phyloP scores from a whole-genome alignment of 805 yeast genomes.

The Wickerhamomyces bisporus region DNA sequence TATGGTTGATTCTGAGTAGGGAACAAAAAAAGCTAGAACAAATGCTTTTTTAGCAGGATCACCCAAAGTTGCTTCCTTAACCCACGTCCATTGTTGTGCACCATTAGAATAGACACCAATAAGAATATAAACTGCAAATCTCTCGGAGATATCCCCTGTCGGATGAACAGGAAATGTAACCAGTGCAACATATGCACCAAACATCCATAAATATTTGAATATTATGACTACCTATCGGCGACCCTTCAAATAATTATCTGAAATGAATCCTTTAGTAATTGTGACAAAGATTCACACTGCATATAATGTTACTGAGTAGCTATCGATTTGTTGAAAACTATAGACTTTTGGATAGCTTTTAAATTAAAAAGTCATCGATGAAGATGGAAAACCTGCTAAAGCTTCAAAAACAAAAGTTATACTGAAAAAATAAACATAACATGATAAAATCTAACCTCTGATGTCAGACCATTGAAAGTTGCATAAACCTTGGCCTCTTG shows the following conservation, averaged over 20 bases:
- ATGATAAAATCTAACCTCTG: constrained; percentile 3
- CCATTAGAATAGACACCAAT: constrained; percentile 8
- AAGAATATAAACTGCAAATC: constrained; percentile 9
- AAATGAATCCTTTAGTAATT: constrained; percentile 5
- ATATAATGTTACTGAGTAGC: constrained; percentile 3
- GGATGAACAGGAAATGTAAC: constrained; percentile 9
- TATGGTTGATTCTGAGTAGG: constrained; percentile 8
- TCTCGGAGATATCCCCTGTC: constrained; percentile 1
- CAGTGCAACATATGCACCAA: constrained; percentile 3
- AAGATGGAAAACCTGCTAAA: constrained; percentile 3
- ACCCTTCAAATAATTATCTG: constrained; percentile 12
- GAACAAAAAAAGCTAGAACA: constrained; percentile 6
- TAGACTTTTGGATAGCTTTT: constrained; percentile 4
- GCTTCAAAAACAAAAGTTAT: constrained; percentile 2
- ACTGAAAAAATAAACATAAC: constrained; percentile 8
- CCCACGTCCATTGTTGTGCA: constrained; percentile 10
- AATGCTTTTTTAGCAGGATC: constrained; percentile 12
- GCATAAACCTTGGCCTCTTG: constrained; percentile 4
- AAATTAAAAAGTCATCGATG: constrained; percentile 6
- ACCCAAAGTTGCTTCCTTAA: constrained; percentile 8
- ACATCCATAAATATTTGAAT: constrained; percentile 3
- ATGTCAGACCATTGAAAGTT: constrained; percentile 1
- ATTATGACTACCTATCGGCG: constrained; percentile 5
- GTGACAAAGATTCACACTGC: constrained; percentile 5
- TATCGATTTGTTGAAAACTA: constrained; percentile 7